Evolutionary conservation across 176 grass and related monocot genomes (phyloP), one percentile per base, ranked within the genome.

Genomic region (Oryza rufipogon): DNA sequence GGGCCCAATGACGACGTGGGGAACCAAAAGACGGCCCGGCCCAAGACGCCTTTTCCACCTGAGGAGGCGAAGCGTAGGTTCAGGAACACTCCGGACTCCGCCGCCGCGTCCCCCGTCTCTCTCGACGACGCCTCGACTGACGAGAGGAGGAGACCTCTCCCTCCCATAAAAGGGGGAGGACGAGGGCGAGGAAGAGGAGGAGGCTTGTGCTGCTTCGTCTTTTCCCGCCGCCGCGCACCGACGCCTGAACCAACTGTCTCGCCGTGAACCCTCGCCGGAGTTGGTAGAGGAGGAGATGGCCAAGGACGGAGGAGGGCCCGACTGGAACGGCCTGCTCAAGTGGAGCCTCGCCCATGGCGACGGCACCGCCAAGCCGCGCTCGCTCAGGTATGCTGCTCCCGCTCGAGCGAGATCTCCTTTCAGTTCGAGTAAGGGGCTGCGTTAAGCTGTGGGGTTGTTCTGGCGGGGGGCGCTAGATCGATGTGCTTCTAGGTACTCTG

Each of bases 281-380:
- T 5, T 68, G 14, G 45, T 20, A 9, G n/a, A 25, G 17, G 80
- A 49, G 66, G 39, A 2, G 16, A 95, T 96, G 94, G 78, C 94
- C 68, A 89, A 91, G 74, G 87, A 91, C 12, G 93, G 92, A 19
- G 92, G 89, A 6, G 93, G 91, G 3, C 71, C 91, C 52, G 88
- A 96, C 77, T 99, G 96, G 96, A 92, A 99, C 71, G 96, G 96
- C 22, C 75, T 99, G 86, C 90, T 99, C 84, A 99, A 99, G 78
- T 99, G 96, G 96, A 96, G 96, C 83, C 88, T 99, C 42, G 84
- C 96, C 67, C 93, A 99, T 61, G 84, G 86, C 23, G 96, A 96
- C 74, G 96, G 88, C 70, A 99, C 91, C 80, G 52, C 48, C 34
- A 76, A 79, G 58, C 30, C 92, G 74, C 88, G 92, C 26, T 64